Conservation (phyloP, 257 asterid genomes). For the Scutellaria baicalensis region DNA sequence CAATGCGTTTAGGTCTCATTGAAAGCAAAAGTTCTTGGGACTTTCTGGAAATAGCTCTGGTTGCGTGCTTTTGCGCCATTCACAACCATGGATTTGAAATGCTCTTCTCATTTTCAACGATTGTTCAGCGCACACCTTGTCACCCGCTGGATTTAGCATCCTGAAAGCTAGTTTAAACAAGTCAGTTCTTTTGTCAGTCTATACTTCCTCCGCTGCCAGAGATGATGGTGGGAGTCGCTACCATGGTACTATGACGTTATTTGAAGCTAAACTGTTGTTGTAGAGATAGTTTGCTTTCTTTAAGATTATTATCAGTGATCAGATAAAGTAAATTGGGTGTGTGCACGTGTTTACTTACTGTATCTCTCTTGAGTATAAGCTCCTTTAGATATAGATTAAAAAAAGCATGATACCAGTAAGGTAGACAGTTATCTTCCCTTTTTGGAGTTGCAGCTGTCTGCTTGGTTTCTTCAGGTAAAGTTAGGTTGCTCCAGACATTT, state of each 20-base stretch:
- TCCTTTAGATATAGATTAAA: too few relatives aligned
- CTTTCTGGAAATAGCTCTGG: constrained; percentile 76
- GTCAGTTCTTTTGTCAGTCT: constrained; percentile 93
- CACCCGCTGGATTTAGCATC: constrained; percentile 93
- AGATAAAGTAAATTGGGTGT: too few relatives aligned
- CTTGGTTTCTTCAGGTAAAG: too few relatives aligned
- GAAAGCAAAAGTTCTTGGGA: constrained; percentile 74
- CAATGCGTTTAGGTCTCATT: constrained; percentile 61
- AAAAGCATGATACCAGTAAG: too few relatives aligned
- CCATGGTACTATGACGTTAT: constrained; percentile 58
- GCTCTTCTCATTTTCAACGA: constrained; percentile 91
- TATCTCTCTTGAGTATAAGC: too few relatives aligned
- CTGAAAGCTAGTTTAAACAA: constrained; percentile 96
- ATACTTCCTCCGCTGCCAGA: constrained; percentile 66
- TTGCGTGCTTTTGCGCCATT: constrained; percentile 89
- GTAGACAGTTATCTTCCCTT: too few relatives aligned
- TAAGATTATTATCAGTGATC: too few relatives aligned
- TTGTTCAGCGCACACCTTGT: constrained; percentile 80
- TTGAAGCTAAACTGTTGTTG: constrained; percentile 17
- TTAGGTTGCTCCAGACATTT: too few relatives aligned
- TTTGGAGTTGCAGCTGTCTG: too few relatives aligned
- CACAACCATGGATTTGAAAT: constrained; percentile 88
- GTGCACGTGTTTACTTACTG: too few relatives aligned
- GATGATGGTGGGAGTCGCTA: constrained; percentile 54
- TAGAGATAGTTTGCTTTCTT: too few relatives aligned